Evolutionary conservation across 169 alveolate genomes (phyloP).

Genomic region (Plasmodium chabaudi): DNA sequence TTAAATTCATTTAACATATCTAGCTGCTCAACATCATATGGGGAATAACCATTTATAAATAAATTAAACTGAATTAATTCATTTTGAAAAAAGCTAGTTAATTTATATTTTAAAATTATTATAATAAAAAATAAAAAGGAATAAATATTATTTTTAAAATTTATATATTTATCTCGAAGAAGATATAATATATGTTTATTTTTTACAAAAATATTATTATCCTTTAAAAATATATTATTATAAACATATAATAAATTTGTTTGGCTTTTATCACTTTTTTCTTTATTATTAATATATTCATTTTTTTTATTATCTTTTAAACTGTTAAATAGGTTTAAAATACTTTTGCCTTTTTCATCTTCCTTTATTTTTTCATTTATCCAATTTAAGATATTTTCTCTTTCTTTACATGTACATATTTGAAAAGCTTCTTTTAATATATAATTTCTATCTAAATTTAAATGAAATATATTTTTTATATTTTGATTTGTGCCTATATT

Average conservation of each 20-base stretch:
- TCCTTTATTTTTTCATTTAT: conserved; percentile 17
- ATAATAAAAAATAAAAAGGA: conserved; percentile 42
- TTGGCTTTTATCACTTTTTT: not conserved
- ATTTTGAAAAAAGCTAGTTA: conserved; percentile 17
- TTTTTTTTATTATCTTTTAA: not conserved
- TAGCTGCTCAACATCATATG: not conserved
- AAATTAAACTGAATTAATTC: conserved; percentile 18
- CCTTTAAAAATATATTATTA: conserved; percentile 36
- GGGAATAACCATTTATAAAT: not conserved
- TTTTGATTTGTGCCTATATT: not conserved
- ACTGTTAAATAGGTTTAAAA: not conserved
- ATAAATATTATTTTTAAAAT: conserved; percentile 36
- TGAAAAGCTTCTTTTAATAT: conserved; percentile 31
- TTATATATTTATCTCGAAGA: conserved; percentile 35
- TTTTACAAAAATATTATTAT: conserved; percentile 27
- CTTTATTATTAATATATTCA: not conserved
- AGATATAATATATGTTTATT: conserved; percentile 46
- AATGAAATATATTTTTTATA: conserved; percentile 9
- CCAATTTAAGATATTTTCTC: conserved; percentile 19
- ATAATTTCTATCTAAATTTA: conserved; percentile 22
- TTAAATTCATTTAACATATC: not conserved
- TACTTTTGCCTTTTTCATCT: not conserved
- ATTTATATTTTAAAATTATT: conserved; percentile 1
- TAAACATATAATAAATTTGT: conserved; percentile 1
- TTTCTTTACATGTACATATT: conserved; percentile 10